phyloP scores from a whole-genome alignment of 805 yeast genomes.

The Kluyveromyces wickerhamii region DNA sequence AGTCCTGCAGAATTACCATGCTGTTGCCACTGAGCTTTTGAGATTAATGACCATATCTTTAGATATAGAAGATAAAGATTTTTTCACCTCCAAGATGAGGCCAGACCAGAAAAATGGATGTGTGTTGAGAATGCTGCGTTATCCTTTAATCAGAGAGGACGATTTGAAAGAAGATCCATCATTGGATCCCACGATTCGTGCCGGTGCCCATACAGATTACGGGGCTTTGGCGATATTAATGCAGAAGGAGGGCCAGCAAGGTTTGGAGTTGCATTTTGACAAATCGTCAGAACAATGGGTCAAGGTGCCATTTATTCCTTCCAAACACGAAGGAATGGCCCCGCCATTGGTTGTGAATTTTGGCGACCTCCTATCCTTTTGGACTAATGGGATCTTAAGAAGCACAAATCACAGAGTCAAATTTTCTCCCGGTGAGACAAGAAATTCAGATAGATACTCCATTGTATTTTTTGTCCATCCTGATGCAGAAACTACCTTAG shows the following conservation, averaged over 20 bases:
- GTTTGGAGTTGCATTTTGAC: conserved; percentile 33
- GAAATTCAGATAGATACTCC: conserved; percentile 62
- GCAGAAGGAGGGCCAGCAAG: conserved; percentile 64
- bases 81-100: conserved; percentile 57
- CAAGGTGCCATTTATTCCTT: conserved; percentile 53
- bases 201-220: conserved; percentile 85
- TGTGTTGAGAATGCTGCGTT: conserved; percentile 61
- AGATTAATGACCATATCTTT: conserved; percentile 54
- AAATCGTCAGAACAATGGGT: conserved; percentile 43
- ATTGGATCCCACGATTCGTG: conserved; percentile 49
- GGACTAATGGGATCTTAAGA: conserved; percentile 72
- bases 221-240: conserved; percentile 68
- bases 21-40: conserved; percentile 43
- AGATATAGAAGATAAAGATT: conserved; percentile 45
- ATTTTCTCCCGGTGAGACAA: conserved; percentile 47
- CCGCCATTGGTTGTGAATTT: conserved; percentile 76
- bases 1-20: conserved; percentile 38
- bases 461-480: conserved; percentile 79
- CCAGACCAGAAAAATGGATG: conserved; percentile 49
- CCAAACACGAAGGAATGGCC: conserved; percentile 37
- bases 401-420: conserved; percentile 68
- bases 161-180: conserved; percentile 10
- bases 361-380: conserved; percentile 68
- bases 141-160: conserved; percentile 48
- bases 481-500: conserved; percentile 49